Conservation (phyloP, 352 stramenopile species). For the Pythium utonaiense region DNA sequence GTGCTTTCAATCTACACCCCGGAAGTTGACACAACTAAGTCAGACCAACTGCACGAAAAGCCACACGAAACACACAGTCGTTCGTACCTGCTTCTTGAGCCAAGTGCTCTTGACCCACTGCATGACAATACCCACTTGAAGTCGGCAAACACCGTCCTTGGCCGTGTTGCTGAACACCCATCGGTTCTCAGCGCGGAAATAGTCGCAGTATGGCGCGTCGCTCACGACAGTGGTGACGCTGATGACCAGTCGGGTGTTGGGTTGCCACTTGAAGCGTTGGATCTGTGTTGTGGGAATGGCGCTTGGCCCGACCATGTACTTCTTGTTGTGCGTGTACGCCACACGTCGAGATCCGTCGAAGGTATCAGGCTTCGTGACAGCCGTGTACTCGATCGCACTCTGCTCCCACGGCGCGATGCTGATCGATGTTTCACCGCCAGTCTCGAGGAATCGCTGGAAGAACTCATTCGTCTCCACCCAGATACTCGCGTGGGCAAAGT, state of each 20-base stretch:
- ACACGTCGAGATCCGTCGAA: conserved; percentile 61
- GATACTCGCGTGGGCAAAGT: conserved; percentile 52
- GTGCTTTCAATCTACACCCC: conserved; percentile 74
- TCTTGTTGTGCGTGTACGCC: conserved; percentile 82
- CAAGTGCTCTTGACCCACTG: conserved; percentile 83
- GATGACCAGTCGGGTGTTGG: conserved; percentile 48
- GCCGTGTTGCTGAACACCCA: conserved; percentile 76
- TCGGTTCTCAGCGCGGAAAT: conserved; percentile 82
- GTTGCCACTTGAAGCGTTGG: conserved; percentile 59
- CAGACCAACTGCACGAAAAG: neutral
- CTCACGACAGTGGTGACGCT: conserved; percentile 69
- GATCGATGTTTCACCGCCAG: conserved; percentile 55
- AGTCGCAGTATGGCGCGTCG: conserved; percentile 82
- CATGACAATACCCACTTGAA: conserved; percentile 67
- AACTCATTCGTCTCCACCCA: conserved; percentile 65
- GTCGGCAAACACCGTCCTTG: conserved; percentile 33
- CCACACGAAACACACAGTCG: neutral
- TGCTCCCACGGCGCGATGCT: conserved; percentile 49
- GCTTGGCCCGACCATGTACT: conserved; percentile 84
- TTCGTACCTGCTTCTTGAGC: conserved; percentile 80
- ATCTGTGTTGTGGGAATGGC: conserved; percentile 70
- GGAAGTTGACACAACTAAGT: neutral
- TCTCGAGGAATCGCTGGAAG: conserved; percentile 38
- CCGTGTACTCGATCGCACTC: conserved; percentile 42
- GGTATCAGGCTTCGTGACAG: conserved; percentile 47